These are phyloP conservation scores for Fusarium fujikuroi DNA, from an alignment of 2,329 filamentous ascomycete genomes.

Conservation along the genomic window DNA sequence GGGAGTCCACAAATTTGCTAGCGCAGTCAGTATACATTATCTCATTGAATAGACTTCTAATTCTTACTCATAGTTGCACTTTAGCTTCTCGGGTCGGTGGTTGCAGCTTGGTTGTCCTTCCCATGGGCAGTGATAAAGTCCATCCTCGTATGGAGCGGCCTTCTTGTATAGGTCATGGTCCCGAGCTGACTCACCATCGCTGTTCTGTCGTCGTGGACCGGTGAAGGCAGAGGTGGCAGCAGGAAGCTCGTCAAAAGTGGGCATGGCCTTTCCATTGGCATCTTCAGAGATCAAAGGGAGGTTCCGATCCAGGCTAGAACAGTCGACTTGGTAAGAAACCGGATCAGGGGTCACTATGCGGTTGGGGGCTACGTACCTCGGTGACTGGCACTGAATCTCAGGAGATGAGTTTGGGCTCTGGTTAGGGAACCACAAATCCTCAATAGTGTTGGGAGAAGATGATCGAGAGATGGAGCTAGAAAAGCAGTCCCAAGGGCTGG, in stretches of 20 bases:
- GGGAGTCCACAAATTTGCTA: constrained; percentile 97
- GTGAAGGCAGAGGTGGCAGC: constrained; percentile 53
- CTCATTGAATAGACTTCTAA: constrained; percentile 21
- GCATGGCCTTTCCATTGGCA: constrained; percentile 34
- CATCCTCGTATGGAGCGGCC: constrained; percentile 72
- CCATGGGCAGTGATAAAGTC: constrained; percentile 94
- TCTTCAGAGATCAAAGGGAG: constrained; percentile 46
- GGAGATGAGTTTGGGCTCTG: constrained; percentile 59
- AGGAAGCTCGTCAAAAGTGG: constrained; percentile 46
- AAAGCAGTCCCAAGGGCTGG: constrained; percentile 63
- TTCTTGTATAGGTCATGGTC: constrained; percentile 79
- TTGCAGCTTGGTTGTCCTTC: constrained; percentile 77
- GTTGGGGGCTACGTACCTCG: constrained; percentile 59
- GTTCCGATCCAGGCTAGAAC: constrained; percentile 48
- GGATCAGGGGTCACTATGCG: background rate
- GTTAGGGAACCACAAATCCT: constrained; percentile 58
- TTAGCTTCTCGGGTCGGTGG: constrained; percentile 94
- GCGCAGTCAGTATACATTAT: constrained; percentile 37
- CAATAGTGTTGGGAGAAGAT: constrained; percentile 61
- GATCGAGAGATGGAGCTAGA: constrained; percentile 64
- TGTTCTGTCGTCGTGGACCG: constrained; percentile 58
- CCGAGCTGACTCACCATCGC: constrained; percentile 67
- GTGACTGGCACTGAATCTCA: constrained; percentile 61
- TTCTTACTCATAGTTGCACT: constrained; percentile 98
- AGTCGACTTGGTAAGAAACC: constrained; percentile 39